A percentile compares a stretch with the other conserved stretches of the same genome.
Evolutionary conservation across 2,329 filamentous ascomycete species (phyloP).

Genomic region (Albophoma yamanashiensis): DNA sequence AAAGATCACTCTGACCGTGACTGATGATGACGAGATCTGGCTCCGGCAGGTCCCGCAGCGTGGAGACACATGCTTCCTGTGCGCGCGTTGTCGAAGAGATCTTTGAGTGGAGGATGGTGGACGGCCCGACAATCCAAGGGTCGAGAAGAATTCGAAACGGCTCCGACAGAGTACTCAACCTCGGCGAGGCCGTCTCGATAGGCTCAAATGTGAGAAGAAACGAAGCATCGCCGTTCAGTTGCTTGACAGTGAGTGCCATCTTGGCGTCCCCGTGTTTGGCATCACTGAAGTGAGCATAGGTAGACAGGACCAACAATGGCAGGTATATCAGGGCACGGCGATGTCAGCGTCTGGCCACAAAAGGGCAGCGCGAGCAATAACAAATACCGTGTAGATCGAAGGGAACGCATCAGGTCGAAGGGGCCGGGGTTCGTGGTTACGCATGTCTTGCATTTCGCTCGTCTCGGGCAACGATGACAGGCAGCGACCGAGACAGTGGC

Average conservation of each 20-base stretch:
- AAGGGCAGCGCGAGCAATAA: neutral
- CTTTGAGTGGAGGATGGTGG: constrained; percentile 47
- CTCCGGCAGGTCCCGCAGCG: constrained; percentile 29
- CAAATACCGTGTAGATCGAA: neutral
- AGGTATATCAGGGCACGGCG: neutral
- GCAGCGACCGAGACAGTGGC: neutral
- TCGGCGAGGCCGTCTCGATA: constrained; percentile 18
- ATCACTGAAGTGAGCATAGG: neutral
- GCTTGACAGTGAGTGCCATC: constrained; percentile 54
- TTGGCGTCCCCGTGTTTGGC: neutral
- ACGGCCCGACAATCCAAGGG: constrained; percentile 56
- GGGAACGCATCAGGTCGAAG: neutral
- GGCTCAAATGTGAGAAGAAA: constrained; percentile 55
- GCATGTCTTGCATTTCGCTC: neutral
- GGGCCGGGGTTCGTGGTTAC: neutral
- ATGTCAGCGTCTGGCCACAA: neutral
- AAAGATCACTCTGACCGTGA: constrained; percentile 50
- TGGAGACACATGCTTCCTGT: constrained; percentile 43
- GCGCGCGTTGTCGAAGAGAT: constrained; percentile 51
- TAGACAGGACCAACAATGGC: neutral
- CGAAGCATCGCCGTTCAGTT: constrained; percentile 53
- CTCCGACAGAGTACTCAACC: constrained; percentile 11
- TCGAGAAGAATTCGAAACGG: constrained; percentile 61
- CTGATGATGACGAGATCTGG: constrained; percentile 36
- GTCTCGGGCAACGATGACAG: neutral